Conservation (phyloP, 1,139 yeast species). For the Tardiomyces depauwii region DNA sequence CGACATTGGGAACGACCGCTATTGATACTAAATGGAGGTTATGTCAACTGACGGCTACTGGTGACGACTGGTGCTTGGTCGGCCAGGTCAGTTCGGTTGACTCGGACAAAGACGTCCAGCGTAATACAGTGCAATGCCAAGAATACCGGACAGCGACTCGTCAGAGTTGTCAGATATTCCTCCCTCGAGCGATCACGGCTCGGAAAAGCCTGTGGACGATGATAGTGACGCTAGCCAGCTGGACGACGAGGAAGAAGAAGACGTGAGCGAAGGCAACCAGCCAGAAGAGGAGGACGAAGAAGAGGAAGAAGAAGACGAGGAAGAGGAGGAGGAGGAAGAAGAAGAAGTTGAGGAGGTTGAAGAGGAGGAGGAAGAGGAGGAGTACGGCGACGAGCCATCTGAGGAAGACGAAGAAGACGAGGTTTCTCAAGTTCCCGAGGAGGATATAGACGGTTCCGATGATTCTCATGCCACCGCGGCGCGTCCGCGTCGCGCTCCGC, state of each 20-base stretch:
- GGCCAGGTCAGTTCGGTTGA: too few relatives aligned
- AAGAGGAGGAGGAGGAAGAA: slow-evolving; percentile 11
- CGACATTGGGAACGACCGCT: too few relatives aligned
- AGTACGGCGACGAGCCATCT: slow-evolving; percentile 11
- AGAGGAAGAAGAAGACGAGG: slow-evolving; percentile 10
- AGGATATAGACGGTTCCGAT: background rate
- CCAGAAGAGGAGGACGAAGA: slow-evolving; percentile 3
- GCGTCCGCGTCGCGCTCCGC: background rate
- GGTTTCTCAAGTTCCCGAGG: slow-evolving; percentile 6
- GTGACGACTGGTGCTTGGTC: too few relatives aligned
- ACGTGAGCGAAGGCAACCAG: slow-evolving; percentile 4
- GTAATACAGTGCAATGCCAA: background rate
- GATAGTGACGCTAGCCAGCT: slow-evolving; percentile 1
- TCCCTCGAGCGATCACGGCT: slow-evolving; percentile 5
- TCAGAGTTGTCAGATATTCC: slow-evolving; percentile 9
- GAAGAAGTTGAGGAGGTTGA: slow-evolving; percentile 8
- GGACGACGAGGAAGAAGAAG: slow-evolving; percentile 6
- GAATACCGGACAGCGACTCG: slow-evolving; percentile 5
- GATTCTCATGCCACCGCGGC: background rate
- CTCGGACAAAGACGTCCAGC: too few relatives aligned
- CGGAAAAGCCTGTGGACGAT: slow-evolving; percentile 4
- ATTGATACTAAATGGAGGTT: too few relatives aligned
- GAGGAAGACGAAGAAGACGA: slow-evolving; percentile 11
- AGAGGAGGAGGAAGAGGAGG: slow-evolving; percentile 12
- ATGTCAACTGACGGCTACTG: too few relatives aligned